phyloP scores from a whole-genome alignment of 2,329 filamentous ascomycete species.

The Alternaria triticina region DNA sequence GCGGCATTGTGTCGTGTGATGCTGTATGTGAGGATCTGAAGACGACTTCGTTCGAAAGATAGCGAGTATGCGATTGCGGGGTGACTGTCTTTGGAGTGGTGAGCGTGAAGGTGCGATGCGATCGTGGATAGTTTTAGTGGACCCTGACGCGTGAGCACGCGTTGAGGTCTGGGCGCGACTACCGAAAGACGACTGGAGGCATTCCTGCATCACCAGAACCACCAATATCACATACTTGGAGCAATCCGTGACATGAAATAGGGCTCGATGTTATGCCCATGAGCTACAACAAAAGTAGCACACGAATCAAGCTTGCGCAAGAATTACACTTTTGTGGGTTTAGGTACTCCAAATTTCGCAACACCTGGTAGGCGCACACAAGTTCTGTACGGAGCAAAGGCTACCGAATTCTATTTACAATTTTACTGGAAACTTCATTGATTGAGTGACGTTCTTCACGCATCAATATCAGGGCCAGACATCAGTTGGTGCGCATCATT shows the following conservation, averaged over 20 bases:
- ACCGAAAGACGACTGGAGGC: neutral
- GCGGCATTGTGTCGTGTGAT: slow-evolving; percentile 48
- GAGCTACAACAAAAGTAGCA: neutral
- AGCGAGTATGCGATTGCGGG: neutral
- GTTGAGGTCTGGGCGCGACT: slow-evolving; percentile 25
- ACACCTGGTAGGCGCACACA: neutral
- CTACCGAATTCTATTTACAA: neutral
- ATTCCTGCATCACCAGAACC: neutral
- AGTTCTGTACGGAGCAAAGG: neutral
- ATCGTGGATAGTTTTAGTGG: slow-evolving; percentile 21
- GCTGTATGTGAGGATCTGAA: neutral
- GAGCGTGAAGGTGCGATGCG: slow-evolving; percentile 18
- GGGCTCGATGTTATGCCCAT: neutral
- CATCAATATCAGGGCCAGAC: neutral
- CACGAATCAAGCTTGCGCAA: neutral
- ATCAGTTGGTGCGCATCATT: neutral
- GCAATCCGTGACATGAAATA: too few species aligned
- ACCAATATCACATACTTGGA: neutral
- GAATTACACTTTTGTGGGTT: neutral
- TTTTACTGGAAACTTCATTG: neutral
- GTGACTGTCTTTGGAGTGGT: slow-evolving; percentile 9
- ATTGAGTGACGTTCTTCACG: neutral
- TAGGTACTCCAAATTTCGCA: neutral
- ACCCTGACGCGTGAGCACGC: slow-evolving; percentile 40
- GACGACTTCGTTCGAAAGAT: neutral